Evolutionary conservation across 805 yeast species (phyloP).

Genomic region (Metschnikowia aberdeeniae): DNA sequence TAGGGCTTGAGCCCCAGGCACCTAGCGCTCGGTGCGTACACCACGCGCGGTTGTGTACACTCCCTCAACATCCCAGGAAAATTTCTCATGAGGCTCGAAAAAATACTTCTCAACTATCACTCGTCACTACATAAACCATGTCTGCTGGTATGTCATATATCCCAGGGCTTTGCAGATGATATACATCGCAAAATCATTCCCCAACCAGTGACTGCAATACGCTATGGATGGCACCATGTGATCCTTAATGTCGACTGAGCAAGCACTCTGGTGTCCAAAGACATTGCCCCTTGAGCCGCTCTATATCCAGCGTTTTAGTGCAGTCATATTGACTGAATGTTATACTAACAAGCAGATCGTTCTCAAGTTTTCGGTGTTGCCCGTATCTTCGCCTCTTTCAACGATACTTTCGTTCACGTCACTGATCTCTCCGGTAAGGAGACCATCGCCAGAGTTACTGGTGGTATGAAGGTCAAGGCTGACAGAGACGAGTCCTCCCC

Average conservation of each 20-base stretch:
- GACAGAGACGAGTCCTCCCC: constrained; percentile 99
- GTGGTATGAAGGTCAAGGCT: constrained; percentile 99
- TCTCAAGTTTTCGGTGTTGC: constrained; percentile 99
- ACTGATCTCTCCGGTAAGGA: constrained; percentile 99
- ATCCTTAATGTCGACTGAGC: no score
- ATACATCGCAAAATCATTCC: background rate
- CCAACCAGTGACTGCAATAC: background rate
- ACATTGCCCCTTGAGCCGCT: background rate
- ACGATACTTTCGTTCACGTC: constrained; percentile 99
- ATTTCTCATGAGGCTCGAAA: constrained; percentile 15
- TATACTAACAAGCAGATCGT: constrained; percentile 47
- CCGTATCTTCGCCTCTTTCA: constrained; percentile 98
- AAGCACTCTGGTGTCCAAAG: background rate
- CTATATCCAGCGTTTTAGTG: no score
- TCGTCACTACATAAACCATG: constrained; percentile 17
- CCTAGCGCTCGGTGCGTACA: background rate
- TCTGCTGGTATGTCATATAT: constrained; percentile 21
- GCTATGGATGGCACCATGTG: no score
- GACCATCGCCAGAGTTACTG: constrained; percentile 99
- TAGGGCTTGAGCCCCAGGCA: constrained; percentile 18
- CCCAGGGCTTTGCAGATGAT: background rate
- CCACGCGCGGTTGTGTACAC: constrained; percentile 10
- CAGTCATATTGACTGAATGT: no score
- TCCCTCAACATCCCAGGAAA: constrained; percentile 18
- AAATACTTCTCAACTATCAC: constrained; percentile 15